Evolutionary conservation across 2,329 filamentous ascomycete genomes (phyloP), one percentile per base, ranked within the genome.

Genomic region (Diaporthe sp.): DNA sequence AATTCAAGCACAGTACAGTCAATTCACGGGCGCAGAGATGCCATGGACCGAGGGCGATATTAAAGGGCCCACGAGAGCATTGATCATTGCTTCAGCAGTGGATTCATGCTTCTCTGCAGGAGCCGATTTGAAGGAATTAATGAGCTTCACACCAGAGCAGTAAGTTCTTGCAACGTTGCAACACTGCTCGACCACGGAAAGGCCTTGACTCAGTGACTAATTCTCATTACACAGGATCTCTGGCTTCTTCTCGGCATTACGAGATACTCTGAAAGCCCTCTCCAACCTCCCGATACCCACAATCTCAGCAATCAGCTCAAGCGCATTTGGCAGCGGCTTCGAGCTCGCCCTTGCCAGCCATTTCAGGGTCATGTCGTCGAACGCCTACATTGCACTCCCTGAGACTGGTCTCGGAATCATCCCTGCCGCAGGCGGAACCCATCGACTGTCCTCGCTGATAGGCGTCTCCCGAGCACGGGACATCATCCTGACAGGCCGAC

Each of bases 331-430:
- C 77, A 97, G 97, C 80, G 97, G 97, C 61, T 92, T 98, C 78
- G 97, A 99, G 86, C 91, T 99, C 68, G 96, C 95, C 2, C 91
- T 99, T 12, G 92, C 94, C 78, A 98, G 96, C 1, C 92, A 97
- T 84, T 92, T 99, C 84, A 94, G 97, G 79, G 93, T 99, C 72
- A 92, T 98, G 79, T 90, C 92, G 37, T 95, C 94, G 44, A 94
- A 92, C 46, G 94, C 95, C 15, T 87, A 88, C 34, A 92, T 99
- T 72, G 95, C 92, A 0, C 91, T 98, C 8, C 97, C 97, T 1
- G 97, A 99, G 84, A 98, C 97, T 1, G 90, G 96, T 2, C 90
- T 99, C 2, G 97, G 94, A 73, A 98, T 99, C 83, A 94, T 98
- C 78, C 97, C 97, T 3, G 97, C 97, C 75, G 97, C 96, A 3